A percentile compares a stretch with the other conserved stretches of the same genome.
These are phyloP conservation scores for Mycena latifolia DNA, from an alignment of 768 basidiomycete species.

Conservation along the genomic window DNA sequence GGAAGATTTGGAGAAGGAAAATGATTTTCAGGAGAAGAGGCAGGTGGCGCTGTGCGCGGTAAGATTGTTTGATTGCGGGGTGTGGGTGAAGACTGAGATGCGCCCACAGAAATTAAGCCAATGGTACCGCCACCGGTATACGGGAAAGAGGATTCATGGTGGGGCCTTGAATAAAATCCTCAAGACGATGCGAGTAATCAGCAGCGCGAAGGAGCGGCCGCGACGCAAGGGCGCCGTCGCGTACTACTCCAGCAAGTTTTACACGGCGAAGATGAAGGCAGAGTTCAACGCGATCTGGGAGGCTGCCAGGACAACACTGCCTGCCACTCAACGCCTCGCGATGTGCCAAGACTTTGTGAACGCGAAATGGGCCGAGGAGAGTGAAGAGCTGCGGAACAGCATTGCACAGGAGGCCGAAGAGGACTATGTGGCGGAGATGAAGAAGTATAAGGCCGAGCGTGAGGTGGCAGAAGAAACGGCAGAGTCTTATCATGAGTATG, in stretches of 20 bases:
- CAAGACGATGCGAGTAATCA: slow-evolving; percentile 5
- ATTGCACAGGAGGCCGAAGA: not conserved
- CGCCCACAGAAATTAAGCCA: slow-evolving; percentile 20
- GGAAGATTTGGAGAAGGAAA: slow-evolving; percentile 8
- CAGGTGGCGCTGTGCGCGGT: not conserved
- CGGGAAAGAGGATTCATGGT: slow-evolving; percentile 1
- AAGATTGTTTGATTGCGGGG: not conserved
- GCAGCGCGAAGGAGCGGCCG: not conserved
- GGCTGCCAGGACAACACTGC: not conserved
- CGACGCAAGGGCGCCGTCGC: not conserved
- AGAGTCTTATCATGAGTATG: slow-evolving; percentile 26
- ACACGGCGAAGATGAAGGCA: slow-evolving; percentile 14
- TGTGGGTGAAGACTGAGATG: not conserved
- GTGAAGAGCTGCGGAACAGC: not conserved
- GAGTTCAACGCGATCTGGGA: slow-evolving; percentile 26
- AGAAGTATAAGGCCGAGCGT: not conserved
- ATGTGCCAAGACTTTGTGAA: slow-evolving; percentile 18
- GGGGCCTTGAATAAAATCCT: slow-evolving; percentile 10
- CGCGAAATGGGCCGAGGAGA: slow-evolving; percentile 6
- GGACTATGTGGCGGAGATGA: not conserved
- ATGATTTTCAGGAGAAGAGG: not conserved
- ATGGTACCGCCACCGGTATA: slow-evolving; percentile 21
- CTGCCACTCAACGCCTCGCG: not conserved
- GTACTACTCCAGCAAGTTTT: slow-evolving; percentile 17
- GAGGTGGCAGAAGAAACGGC: not conserved